phyloP scores from a whole-genome alignment of 2,329 filamentous ascomycete genomes.

The Penicillium corylophilum region DNA sequence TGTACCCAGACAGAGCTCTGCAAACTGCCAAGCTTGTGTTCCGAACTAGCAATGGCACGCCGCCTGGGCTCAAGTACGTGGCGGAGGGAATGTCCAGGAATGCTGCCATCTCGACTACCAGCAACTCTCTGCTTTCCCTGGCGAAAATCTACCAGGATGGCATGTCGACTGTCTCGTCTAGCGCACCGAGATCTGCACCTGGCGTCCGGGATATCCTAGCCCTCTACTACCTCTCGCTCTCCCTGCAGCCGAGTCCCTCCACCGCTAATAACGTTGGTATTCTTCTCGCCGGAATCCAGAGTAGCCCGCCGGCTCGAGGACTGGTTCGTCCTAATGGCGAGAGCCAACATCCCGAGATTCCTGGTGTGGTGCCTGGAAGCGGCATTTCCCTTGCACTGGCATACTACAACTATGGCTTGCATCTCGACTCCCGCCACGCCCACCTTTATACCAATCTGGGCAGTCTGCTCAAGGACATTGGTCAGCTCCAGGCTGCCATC shows the following conservation, averaged over 20 bases:
- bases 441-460: conserved; percentile 96
- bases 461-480: conserved; percentile 92
- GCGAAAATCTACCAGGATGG: conserved; percentile 98
- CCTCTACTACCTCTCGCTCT: conserved; percentile 91
- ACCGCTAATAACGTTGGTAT: conserved; percentile 99
- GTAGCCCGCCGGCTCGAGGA: conserved; percentile 51
- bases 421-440: conserved; percentile 82
- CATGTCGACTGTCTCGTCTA: conserved; percentile 71
- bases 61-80: conserved; percentile 76
- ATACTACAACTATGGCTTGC: conserved; percentile 93
- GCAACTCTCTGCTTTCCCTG: conserved; percentile 88
- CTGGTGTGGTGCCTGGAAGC: conserved; percentile 80
- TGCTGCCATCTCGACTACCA: conserved; percentile 86
- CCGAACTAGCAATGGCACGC: conserved; percentile 62
- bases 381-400: conserved; percentile 83
- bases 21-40: conserved; percentile 84
- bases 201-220: conserved; percentile 90
- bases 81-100: conserved; percentile 69
- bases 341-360: conserved; percentile 55
- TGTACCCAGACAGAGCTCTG: conserved; percentile 80
- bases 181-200: conserved; percentile 61
- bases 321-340: conserved; percentile 35
- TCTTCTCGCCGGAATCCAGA: conserved; percentile 89
- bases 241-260: conserved; percentile 91
- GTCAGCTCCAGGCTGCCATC: conserved; percentile 86